Conservation (phyloP, 75 land plant genomes). For the Picea glauca region DNA sequence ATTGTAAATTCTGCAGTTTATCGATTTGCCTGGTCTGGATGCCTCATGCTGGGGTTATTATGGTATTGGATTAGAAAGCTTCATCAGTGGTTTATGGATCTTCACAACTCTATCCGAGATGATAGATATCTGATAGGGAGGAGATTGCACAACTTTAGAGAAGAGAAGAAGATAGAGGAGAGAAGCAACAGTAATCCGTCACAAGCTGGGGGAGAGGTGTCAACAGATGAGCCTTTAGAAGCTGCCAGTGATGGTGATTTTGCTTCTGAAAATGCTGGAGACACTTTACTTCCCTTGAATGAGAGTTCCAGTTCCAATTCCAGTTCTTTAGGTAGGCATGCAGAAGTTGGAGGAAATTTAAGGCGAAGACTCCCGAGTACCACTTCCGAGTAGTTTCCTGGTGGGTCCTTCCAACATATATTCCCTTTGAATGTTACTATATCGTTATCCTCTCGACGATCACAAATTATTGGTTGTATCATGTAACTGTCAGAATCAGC, state of each 20-base stretch:
- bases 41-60: conserved; percentile 58
- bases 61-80: conserved; percentile 75
- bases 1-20: conserved; percentile 90
- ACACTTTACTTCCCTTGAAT: too few relatives aligned
- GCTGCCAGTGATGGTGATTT: not conserved
- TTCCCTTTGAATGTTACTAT: not conserved
- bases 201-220: conserved; percentile 1
- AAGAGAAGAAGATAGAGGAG: conserved; percentile 14
- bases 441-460: not conserved
- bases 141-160: conserved; percentile 85
- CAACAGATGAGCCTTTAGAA: not conserved
- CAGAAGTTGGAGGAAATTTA: not conserved
- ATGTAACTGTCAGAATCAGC: not conserved
- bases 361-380: not conserved
- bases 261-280: not conserved
- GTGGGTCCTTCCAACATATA: not conserved
- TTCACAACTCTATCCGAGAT: conserved; percentile 90
- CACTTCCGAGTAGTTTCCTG: not conserved
- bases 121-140: conserved; percentile 89
- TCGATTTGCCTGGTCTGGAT: conserved; percentile 93
- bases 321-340: not conserved
- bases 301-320: not conserved
- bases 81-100: conserved; percentile 83
- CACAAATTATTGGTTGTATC: not conserved
- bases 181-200: not conserved